Percentiles rank a stretch among this genome's conserved stretches.
Evolutionary conservation across 208 protist genomes (phyloP).

Genomic region (Crithidia sp.): DNA sequence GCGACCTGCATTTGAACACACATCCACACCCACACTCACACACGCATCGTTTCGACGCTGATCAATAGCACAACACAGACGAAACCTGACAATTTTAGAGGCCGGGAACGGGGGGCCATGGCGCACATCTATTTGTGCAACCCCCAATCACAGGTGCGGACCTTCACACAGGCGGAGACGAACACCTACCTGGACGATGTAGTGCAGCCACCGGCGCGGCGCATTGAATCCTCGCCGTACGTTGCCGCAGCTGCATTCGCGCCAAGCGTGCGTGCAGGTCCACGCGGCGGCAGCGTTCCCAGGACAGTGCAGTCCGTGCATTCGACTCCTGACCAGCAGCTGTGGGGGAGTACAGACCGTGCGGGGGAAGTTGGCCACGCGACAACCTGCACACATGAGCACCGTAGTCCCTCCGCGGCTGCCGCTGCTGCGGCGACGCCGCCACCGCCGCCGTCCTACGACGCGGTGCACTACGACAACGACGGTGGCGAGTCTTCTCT

Average conservation of each 20-base stretch:
- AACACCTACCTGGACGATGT: slow-evolving; percentile 24
- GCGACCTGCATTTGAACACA: background rate
- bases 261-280: too few species aligned
- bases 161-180: background rate
- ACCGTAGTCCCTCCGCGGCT: too few species aligned
- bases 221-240: background rate
- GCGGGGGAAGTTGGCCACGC: too few species aligned
- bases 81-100: background rate
- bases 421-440: background rate
- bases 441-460: slow-evolving; percentile 6
- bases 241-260: background rate
- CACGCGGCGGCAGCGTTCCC: too few species aligned
- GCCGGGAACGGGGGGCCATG: background rate
- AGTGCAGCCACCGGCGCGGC: background rate
- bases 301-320: too few species aligned
- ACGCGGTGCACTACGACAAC: background rate
- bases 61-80: background rate
- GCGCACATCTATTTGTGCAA: slow-evolving; percentile 26
- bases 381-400: too few species aligned
- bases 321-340: too few species aligned
- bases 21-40: background rate
- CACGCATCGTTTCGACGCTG: background rate
- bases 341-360: too few species aligned
- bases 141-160: slow-evolving; percentile 13
- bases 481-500: background rate